phyloP scores from a whole-genome alignment of 495 filamentous ascomycete species.

The Massariosphaeria phaeospora region DNA sequence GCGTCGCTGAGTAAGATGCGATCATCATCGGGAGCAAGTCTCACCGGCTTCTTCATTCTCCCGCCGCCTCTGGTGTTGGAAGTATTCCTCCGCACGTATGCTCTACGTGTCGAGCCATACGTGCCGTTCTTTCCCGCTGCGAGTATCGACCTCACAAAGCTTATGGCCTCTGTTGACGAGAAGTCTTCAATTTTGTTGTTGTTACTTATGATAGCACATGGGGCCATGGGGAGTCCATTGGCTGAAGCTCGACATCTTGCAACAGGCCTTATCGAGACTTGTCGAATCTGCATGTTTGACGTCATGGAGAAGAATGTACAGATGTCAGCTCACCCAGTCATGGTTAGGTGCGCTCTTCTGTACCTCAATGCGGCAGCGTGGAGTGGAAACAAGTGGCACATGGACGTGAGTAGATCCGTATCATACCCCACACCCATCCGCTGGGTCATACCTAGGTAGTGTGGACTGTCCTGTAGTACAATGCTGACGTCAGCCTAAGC shows the following conservation, averaged over 20 bases:
- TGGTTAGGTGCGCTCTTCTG: slow-evolving; percentile 3
- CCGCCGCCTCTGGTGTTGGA: not conserved
- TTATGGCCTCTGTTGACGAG: not conserved
- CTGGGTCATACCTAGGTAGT: no score
- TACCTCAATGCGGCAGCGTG: slow-evolving; percentile 8
- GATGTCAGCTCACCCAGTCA: not conserved
- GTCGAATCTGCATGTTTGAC: slow-evolving; percentile 11
- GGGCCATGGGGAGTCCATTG: slow-evolving; percentile 3
- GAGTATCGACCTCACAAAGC: not conserved
- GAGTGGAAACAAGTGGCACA: slow-evolving; percentile 28
- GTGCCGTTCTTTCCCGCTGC: not conserved
- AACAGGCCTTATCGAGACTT: slow-evolving; percentile 14
- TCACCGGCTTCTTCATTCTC: not conserved
- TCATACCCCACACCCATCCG: no score
- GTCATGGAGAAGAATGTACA: slow-evolving; percentile 3
- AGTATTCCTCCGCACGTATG: slow-evolving; percentile 14
- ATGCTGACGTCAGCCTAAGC: not conserved
- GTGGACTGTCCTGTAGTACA: no score
- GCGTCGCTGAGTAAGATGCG: not conserved
- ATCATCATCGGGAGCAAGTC: not conserved
- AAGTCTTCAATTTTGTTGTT: slow-evolving; percentile 4
- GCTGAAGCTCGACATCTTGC: slow-evolving; percentile 3
- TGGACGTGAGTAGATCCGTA: slow-evolving; percentile 7
- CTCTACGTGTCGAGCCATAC: slow-evolving; percentile 10
- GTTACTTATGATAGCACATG: slow-evolving; percentile 21